phyloP scores from a whole-genome alignment of 352 stramenopile genomes.

The Phytopythium helicoides region DNA sequence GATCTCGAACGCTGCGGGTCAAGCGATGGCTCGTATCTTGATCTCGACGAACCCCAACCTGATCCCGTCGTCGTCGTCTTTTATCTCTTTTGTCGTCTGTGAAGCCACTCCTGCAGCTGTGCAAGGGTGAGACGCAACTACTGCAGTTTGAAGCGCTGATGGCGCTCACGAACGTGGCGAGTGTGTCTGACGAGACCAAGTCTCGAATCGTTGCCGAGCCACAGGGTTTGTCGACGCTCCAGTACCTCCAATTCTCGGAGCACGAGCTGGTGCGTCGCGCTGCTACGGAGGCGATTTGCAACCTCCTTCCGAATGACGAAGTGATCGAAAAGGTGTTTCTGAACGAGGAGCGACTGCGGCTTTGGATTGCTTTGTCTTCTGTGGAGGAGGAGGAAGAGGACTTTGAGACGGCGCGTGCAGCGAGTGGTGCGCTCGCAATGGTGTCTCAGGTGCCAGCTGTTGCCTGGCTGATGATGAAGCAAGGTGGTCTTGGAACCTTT shows the following conservation, averaged over 20 bases:
- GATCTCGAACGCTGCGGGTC: conserved; percentile 85
- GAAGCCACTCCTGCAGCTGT: conserved; percentile 90
- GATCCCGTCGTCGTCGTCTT: conserved; percentile 65
- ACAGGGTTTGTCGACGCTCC: conserved; percentile 68
- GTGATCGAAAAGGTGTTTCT: conserved; percentile 93
- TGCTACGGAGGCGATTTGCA: conserved; percentile 96
- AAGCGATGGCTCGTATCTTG: conserved; percentile 95
- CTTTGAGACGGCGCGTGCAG: conserved; percentile 90
- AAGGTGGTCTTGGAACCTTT: conserved; percentile 63
- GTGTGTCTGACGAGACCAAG: conserved; percentile 93
- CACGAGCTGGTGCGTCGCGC: conserved; percentile 96
- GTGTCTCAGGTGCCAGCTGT: conserved; percentile 79
- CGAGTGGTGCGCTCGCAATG: conserved; percentile 93
- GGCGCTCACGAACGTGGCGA: conserved; percentile 97
- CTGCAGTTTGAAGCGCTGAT: conserved; percentile 94
- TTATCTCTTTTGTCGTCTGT: conserved; percentile 82
- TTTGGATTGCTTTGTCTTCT: conserved; percentile 94
- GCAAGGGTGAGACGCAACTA: conserved; percentile 92
- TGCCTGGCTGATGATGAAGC: conserved; percentile 67
- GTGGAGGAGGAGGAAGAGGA: conserved; percentile 91
- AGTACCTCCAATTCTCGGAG: conserved; percentile 96
- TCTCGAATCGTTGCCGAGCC: conserved; percentile 74
- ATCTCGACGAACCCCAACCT: conserved; percentile 97
- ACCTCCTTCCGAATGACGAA: conserved; percentile 92
- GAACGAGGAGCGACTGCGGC: conserved; percentile 90